A percentile compares a stretch with the other conserved stretches of the same genome.
phyloP scores from a whole-genome alignment of 176 grass and related monocot genomes.

The Musa troglodytarum region DNA sequence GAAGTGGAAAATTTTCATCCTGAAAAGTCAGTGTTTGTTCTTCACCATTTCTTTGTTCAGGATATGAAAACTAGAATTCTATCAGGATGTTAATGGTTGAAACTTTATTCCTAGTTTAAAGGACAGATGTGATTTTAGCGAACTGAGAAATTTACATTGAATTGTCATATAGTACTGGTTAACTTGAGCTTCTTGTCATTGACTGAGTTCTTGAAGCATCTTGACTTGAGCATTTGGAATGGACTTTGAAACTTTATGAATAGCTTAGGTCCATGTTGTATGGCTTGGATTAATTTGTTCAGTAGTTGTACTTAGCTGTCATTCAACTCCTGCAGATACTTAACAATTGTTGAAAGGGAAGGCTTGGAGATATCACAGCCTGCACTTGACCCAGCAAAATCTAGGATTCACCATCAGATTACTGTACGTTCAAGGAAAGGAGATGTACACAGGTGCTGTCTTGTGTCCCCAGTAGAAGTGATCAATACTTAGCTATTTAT shows the following conservation, averaged over 20 bases:
- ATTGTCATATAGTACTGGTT: not conserved
- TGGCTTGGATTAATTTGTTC: not conserved
- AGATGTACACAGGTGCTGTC: not conserved
- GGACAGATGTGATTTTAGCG: not conserved
- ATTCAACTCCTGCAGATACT: slow-evolving; percentile 1
- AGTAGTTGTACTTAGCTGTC: not conserved
- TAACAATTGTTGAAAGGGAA: slow-evolving; percentile 12
- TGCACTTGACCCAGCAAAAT: slow-evolving; percentile 4
- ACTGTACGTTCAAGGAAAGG: slow-evolving; percentile 4
- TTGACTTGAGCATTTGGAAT: not conserved
- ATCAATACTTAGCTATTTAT: not conserved
- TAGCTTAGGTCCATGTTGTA: not conserved
- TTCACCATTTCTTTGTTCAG: not conserved
- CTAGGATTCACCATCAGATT: slow-evolving; percentile 1
- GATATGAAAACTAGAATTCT: not conserved
- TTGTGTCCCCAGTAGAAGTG: not conserved
- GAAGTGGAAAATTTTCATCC: slow-evolving; percentile 19
- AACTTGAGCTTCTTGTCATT: not conserved
- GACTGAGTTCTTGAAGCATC: not conserved
- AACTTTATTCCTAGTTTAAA: not conserved
- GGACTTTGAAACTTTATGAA: not conserved
- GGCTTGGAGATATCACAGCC: slow-evolving; percentile 17
- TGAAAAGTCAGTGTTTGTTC: not conserved
- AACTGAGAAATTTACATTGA: not conserved
- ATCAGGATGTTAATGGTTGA: not conserved